Percentiles rank a stretch among this genome's conserved stretches.
Evolutionary conservation across 805 yeast species (phyloP).

Genomic region (Ogataea trehaloabstinens): DNA sequence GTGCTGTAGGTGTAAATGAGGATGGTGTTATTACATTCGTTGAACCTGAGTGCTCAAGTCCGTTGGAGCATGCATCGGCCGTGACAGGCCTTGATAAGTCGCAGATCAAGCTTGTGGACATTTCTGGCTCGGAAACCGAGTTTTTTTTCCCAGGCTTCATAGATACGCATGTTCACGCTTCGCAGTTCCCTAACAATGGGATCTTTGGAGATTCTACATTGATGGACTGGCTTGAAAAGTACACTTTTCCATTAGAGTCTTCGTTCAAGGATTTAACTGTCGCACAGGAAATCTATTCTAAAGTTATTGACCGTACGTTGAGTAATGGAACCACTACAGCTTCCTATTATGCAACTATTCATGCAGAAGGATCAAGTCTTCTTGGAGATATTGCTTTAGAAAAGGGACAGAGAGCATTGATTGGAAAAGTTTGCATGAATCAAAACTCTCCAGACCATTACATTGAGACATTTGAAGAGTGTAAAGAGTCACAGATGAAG

Average conservation of each 20-base stretch:
- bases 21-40: slow-evolving; percentile 52
- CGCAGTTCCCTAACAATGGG: slow-evolving; percentile 80
- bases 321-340: slow-evolving; percentile 88
- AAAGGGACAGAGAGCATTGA: slow-evolving; percentile 80
- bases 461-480: slow-evolving; percentile 52
- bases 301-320: slow-evolving; percentile 69
- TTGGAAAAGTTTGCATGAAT: slow-evolving; percentile 96
- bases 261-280: slow-evolving; percentile 50
- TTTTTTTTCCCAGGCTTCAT: slow-evolving; percentile 83
- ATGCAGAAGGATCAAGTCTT: slow-evolving; percentile 67
- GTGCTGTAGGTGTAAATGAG: slow-evolving; percentile 61
- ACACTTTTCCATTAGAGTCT: slow-evolving; percentile 88
- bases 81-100: slow-evolving; percentile 18
- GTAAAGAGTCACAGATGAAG: slow-evolving; percentile 50
- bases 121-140: slow-evolving; percentile 35
- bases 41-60: slow-evolving; percentile 13
- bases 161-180: slow-evolving; percentile 83
- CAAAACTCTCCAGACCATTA: slow-evolving; percentile 74
- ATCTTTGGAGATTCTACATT: slow-evolving; percentile 83
- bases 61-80: slow-evolving; percentile 10
- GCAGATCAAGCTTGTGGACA: slow-evolving; percentile 32
- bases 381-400: slow-evolving; percentile 69
- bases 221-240: slow-evolving; percentile 82
- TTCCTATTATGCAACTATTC: slow-evolving; percentile 87
- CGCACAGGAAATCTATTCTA: slow-evolving; percentile 63